A percentile compares a stretch with the other conserved stretches of the same genome.
Evolutionary conservation across 164 flowering plant species (phyloP).

Genomic region (Stephania cephalantha): DNA sequence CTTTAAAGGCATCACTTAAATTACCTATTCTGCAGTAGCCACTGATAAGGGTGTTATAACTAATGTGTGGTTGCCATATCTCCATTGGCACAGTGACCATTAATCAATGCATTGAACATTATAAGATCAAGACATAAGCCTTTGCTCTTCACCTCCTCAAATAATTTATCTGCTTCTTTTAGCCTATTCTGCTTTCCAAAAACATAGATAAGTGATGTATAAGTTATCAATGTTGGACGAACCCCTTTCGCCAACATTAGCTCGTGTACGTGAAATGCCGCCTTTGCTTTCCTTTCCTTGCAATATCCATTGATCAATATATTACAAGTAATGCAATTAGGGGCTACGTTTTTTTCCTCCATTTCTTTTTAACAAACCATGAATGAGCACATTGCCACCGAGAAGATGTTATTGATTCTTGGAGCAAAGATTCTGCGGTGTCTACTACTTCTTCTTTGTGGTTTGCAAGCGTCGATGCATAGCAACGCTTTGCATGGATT

Average conservation of each 20-base stretch:
- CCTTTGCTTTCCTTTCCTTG: conserved; percentile 47
- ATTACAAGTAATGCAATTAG: conserved; percentile 68
- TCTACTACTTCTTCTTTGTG: neutral
- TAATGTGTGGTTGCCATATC: conserved; percentile 42
- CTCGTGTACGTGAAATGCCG: conserved; percentile 53
- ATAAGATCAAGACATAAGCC: conserved; percentile 60
- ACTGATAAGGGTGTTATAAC: conserved; percentile 77
- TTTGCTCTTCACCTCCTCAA: conserved; percentile 30
- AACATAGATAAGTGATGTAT: conserved; percentile 67
- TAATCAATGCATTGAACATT: conserved; percentile 65
- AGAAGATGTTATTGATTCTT: conserved; percentile 30
- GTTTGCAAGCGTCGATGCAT: conserved; percentile 1
- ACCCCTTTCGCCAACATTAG: conserved; percentile 61
- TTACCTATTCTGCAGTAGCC: conserved; percentile 82
- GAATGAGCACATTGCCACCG: conserved; percentile 67
- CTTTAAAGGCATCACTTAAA: conserved; percentile 53
- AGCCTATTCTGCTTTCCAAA: conserved; percentile 47
- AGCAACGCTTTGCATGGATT: conserved; percentile 5
- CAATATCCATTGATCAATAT: conserved; percentile 75
- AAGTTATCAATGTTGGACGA: conserved; percentile 53
- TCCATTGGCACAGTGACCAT: conserved; percentile 53
- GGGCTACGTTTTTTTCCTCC: conserved; percentile 37
- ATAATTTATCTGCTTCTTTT: conserved; percentile 69
- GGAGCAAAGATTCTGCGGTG: conserved; percentile 4
- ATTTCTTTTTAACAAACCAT: conserved; percentile 65